Percentiles rank a stretch among this genome's conserved stretches.
Conservation (phyloP, 1,284 basidiomycete genomes). For the Singerocomus inundabilis region DNA sequence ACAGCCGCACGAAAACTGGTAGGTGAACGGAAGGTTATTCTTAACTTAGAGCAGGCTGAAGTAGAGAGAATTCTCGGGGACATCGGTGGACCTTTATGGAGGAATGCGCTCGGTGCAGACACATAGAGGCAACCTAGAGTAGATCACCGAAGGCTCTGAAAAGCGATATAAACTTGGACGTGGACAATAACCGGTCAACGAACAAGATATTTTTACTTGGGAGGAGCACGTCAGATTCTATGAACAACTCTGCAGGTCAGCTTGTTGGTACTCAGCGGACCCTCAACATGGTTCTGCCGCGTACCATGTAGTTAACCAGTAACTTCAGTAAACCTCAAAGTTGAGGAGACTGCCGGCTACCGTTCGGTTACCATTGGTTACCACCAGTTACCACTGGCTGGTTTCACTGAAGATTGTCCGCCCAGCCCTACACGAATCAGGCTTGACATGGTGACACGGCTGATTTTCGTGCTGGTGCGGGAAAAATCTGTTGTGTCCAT, state of each 20-base stretch:
- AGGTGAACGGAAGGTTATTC: slow-evolving; percentile 57
- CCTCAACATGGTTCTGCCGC: too few species aligned
- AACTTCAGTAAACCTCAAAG: too few species aligned
- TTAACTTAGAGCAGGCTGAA: slow-evolving; percentile 70
- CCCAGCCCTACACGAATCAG: neutral
- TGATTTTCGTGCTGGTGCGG: neutral
- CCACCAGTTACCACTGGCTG: too few species aligned
- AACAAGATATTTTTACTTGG: neutral
- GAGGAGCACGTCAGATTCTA: neutral
- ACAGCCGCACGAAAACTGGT: slow-evolving; percentile 50
- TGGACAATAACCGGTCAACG: neutral
- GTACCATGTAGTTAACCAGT: too few species aligned
- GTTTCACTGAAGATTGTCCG: neutral
- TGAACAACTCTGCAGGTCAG: neutral
- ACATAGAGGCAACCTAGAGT: slow-evolving; percentile 10
- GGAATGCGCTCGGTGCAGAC: slow-evolving; percentile 44
- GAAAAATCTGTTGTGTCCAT: neutral
- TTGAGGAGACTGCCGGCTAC: too few species aligned
- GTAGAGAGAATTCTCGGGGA: slow-evolving; percentile 74
- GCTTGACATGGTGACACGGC: too few species aligned
- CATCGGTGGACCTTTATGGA: slow-evolving; percentile 68
- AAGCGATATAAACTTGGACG: neutral
- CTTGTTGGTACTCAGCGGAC: neutral
- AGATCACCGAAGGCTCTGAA: too few species aligned
- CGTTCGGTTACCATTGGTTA: too few species aligned